Percentiles rank a stretch among this genome's conserved stretches.
phyloP scores from a whole-genome alignment of 2,329 filamentous ascomycete genomes.

The Didymella keratinophila region DNA sequence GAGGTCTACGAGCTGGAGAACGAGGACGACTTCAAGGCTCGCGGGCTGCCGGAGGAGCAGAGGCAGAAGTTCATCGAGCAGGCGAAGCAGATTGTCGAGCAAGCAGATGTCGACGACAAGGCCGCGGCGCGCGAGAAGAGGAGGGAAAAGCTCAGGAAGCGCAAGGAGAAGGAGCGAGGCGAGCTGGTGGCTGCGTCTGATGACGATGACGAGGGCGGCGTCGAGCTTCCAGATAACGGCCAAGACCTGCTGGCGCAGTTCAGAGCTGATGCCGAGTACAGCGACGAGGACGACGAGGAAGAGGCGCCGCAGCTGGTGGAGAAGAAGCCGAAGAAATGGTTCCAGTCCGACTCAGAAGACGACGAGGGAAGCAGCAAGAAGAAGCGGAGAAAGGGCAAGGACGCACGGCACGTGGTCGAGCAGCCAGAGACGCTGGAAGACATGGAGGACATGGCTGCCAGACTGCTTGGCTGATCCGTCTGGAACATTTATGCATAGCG shows the following conservation, averaged over 20 bases:
- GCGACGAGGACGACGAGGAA: constrained; percentile 54
- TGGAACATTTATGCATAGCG: neutral
- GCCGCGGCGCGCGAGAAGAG: constrained; percentile 78
- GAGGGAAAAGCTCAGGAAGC: constrained; percentile 76
- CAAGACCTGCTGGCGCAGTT: constrained; percentile 56
- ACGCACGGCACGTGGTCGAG: constrained; percentile 61
- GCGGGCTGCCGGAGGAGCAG: constrained; percentile 79
- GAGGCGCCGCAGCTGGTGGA: constrained; percentile 55
- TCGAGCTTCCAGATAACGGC: constrained; percentile 41
- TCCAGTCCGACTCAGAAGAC: constrained; percentile 70
- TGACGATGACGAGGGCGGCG: constrained; percentile 34
- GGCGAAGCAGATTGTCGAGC: constrained; percentile 74
- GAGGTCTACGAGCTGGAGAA: constrained; percentile 87
- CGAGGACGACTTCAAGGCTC: constrained; percentile 78
- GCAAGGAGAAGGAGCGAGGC: constrained; percentile 68
- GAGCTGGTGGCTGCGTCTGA: constrained; percentile 53
- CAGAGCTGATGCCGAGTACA: constrained; percentile 51
- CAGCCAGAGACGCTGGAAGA: constrained; percentile 83
- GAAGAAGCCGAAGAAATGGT: constrained; percentile 81
- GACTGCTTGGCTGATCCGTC: constrained; percentile 63
- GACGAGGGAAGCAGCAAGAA: constrained; percentile 52
- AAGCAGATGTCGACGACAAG: constrained; percentile 85
- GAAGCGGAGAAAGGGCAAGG: constrained; percentile 61
- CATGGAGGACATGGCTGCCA: constrained; percentile 77
- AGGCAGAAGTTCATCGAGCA: constrained; percentile 78